Base-by-base conservation (phyloP, 345 rosid species). In the Viola odorata region DNA sequence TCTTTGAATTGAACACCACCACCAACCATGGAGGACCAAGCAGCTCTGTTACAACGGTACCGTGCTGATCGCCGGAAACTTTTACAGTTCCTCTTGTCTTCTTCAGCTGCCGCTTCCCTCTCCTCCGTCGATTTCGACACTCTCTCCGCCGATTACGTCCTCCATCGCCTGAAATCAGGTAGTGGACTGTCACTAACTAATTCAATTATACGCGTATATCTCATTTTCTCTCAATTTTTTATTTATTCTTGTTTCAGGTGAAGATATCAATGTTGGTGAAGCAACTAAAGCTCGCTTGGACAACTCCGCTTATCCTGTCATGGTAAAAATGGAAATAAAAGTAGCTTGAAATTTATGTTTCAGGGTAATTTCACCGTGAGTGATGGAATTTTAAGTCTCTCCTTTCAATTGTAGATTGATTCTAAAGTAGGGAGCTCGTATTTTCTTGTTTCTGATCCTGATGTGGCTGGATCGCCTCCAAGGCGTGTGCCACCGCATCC, bases 21-120 rank as follows among this genome's bases (percentile, higher is more conserved):
- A 23, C 32, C 32, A 23, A 23, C 2, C 32, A 73, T 62, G 79
- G 70, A 70, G 62, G 70, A 73, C 68, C 54, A 74, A 37, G 47
- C 71, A 37, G 53, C 67, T 64, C 74, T 83, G 57, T 54, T 88
- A 62, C 74, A 77, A 8, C 87, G 81, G 45, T 86, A 89, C 86
- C 87, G 97, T 64, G 66, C 71, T 62, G 97, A 94, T 86, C 97
- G 97, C 62, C 96, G 95, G 60, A 85, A 85, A 85, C 87, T 94
- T 32, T 36, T 94, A 45, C 85, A 83, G 77, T 94, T 82, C 68
- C 79, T 90, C 49, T 59, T 90, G 13, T 73, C 91, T 0, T 85
- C 91, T 42, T 87, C 84, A 32, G 74, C 80, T 16, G 14, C 75
- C 56, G 36, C 75, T 62, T 73, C 86, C 38, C 80, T 83, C 72